A percentile compares a stretch with the other conserved stretches of the same genome.
Evolutionary conservation across 108 stramenopile species (phyloP).

Genomic region (Skeletonema menzelii): DNA sequence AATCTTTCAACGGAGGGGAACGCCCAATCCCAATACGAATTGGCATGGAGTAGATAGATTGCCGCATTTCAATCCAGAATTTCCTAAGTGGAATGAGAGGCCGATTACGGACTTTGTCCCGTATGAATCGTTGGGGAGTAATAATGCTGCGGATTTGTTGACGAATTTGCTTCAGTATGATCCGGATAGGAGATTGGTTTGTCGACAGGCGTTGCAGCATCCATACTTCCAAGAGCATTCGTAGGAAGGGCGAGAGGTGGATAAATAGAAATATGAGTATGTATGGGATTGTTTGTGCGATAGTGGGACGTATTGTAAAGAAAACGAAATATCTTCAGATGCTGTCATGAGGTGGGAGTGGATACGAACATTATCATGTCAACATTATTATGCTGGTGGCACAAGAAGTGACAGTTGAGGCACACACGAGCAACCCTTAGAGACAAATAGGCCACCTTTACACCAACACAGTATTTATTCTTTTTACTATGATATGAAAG

Average conservation of each 20-base stretch:
- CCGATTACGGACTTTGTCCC: constrained; percentile 85
- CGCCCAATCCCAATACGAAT: constrained; percentile 77
- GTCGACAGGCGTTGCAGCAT: constrained; percentile 84
- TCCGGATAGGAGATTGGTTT: constrained; percentile 83
- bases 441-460: neutral
- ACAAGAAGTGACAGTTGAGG: neutral
- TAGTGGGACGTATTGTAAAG: neutral
- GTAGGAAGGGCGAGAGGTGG: neutral
- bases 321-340: neutral
- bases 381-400: neutral
- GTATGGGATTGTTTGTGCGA: neutral
- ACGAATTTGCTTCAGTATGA: constrained; percentile 84
- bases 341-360: neutral
- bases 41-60: constrained; percentile 91
- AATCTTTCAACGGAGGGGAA: constrained; percentile 90
- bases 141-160: constrained; percentile 72
- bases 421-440: neutral
- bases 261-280: constrained; percentile 15
- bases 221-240: constrained; percentile 69
- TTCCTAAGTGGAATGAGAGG: constrained; percentile 88
- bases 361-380: neutral
- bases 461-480: neutral
- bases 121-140: constrained; percentile 61
- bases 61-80: constrained; percentile 90
- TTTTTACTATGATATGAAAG: too few species aligned